These are phyloP conservation scores for Phytophthora sp. DNA, from an alignment of 352 stramenopile genomes.

Conservation along the genomic window DNA sequence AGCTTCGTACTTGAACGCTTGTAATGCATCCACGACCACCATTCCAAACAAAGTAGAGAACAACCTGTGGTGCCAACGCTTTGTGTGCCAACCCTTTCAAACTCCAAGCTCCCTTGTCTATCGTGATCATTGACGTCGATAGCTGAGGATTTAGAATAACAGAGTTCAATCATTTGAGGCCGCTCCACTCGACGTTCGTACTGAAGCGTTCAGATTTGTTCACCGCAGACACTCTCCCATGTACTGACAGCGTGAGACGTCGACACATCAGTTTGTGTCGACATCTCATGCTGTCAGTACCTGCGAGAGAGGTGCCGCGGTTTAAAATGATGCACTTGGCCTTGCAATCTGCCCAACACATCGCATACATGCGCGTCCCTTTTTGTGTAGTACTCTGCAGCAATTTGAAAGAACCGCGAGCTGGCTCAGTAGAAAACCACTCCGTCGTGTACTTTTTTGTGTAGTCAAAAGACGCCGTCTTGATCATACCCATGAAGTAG, in stretches of 20 bases:
- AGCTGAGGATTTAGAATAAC: not conserved
- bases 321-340: conserved; percentile 8
- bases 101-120: no score
- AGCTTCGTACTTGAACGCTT: no score
- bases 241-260: no score
- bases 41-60: no score
- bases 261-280: not conserved
- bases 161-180: conserved; percentile 15
- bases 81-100: no score
- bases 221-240: no score
- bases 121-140: conserved; percentile 16
- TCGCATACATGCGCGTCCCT: conserved; percentile 1
- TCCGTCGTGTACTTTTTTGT: not conserved
- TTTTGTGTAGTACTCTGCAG: not conserved
- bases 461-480: not conserved
- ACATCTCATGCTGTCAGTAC: not conserved
- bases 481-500: not conserved
- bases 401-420: conserved; percentile 2
- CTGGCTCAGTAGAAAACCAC: no score
- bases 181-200: conserved; percentile 5
- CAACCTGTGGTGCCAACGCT: no score
- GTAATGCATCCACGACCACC: no score
- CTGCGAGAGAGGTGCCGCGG: not conserved
- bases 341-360: conserved; percentile 8
- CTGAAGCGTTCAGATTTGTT: not conserved